A percentile compares a stretch with the other conserved stretches of the same genome.
These are phyloP conservation scores for Salvia splendens DNA, from an alignment of 257 asterid species.

Conservation along the genomic window DNA sequence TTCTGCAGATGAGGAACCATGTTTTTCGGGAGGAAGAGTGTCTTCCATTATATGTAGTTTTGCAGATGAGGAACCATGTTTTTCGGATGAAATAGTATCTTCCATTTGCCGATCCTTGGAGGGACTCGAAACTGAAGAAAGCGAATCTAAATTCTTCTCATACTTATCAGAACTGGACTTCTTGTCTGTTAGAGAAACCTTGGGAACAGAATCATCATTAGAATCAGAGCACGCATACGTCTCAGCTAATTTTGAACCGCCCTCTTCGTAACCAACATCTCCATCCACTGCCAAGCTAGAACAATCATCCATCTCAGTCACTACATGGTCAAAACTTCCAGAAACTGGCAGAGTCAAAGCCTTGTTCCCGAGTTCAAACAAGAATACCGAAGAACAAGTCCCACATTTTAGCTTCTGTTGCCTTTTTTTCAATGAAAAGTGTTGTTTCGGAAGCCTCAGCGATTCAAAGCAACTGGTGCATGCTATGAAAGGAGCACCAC, in stretches of 20 bases:
- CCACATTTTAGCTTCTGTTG: slow-evolving; percentile 72
- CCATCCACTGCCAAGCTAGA: slow-evolving; percentile 52
- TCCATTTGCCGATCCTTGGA: slow-evolving; percentile 52
- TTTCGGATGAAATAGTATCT: slow-evolving; percentile 34
- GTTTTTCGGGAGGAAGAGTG: slow-evolving; percentile 35
- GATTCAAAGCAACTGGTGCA: slow-evolving; percentile 83
- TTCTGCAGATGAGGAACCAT: slow-evolving; percentile 39
- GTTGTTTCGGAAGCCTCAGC: slow-evolving; percentile 61
- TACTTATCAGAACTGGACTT: slow-evolving; percentile 43
- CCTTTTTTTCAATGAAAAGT: slow-evolving; percentile 40
- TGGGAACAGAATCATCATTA: slow-evolving; percentile 41
- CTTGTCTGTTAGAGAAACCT: slow-evolving; percentile 42
- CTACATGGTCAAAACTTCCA: slow-evolving; percentile 44
- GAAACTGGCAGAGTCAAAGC: slow-evolving; percentile 51
- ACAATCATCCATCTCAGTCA: slow-evolving; percentile 41
- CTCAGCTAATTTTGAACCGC: slow-evolving; percentile 36
- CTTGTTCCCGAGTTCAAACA: slow-evolving; percentile 53
- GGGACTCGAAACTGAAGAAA: slow-evolving; percentile 45
- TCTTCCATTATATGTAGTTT: slow-evolving; percentile 37
- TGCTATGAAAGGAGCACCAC: slow-evolving; percentile 84
- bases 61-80: slow-evolving; percentile 40
- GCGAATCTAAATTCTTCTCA: slow-evolving; percentile 51
- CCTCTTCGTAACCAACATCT: slow-evolving; percentile 43
- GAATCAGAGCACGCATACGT: slow-evolving; percentile 37
- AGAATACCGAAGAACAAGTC: slow-evolving; percentile 71